A percentile compares a stretch with the other conserved stretches of the same genome.
Conservation (phyloP, 805 yeast species). For the Metschnikowia lunata region DNA sequence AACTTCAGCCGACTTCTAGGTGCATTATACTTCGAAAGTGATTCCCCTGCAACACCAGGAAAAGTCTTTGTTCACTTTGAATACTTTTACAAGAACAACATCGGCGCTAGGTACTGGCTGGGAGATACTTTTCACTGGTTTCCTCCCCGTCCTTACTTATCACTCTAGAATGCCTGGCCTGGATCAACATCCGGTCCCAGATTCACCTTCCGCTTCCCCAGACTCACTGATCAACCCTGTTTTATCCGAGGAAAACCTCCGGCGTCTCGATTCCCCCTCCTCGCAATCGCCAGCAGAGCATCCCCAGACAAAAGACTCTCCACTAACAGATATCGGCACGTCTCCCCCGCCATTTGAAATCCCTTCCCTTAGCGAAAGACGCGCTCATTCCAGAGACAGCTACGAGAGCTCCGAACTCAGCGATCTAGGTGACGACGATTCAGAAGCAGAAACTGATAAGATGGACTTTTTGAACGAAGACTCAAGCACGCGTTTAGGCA, state of each 20-base stretch:
- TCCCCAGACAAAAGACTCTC: conserved; percentile 30
- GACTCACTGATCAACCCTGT: conserved; percentile 1
- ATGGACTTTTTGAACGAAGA: conserved; percentile 54
- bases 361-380: conserved; percentile 11
- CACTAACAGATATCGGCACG: conserved; percentile 38
- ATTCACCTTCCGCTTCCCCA: neutral
- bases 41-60: no score
- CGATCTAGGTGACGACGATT: conserved; percentile 56
- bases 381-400: conserved; percentile 18
- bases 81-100: no score
- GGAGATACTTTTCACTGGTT: no score
- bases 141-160: no score
- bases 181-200: conserved; percentile 5
- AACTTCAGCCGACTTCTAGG: no score
- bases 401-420: conserved; percentile 42
- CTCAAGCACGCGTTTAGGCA: conserved; percentile 17
- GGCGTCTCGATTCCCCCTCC: conserved; percentile 4
- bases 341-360: conserved; percentile 38
- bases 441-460: conserved; percentile 90
- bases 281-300: conserved; percentile 6
- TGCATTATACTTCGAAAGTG: no score
- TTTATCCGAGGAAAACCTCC: conserved; percentile 6
- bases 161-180: conserved; percentile 7
- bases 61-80: no score
- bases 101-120: no score